A percentile compares a stretch with the other conserved stretches of the same genome.
phyloP scores from a whole-genome alignment of 2,329 filamentous ascomycete genomes.

The Diaporthe velutina region DNA sequence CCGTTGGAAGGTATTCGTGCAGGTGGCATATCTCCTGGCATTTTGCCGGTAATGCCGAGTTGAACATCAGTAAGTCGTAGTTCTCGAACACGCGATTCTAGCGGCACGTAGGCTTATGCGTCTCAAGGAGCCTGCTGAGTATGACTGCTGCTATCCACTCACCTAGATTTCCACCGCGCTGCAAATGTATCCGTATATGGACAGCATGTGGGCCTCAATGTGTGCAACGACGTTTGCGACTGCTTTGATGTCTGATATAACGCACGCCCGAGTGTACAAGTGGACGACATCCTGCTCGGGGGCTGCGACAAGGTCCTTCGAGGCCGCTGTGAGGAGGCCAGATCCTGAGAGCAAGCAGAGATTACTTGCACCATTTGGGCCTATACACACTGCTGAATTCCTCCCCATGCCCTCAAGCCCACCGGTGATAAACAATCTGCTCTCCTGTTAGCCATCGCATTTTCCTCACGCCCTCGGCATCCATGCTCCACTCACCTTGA shows the following conservation, averaged over 20 bases:
- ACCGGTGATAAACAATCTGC: neutral
- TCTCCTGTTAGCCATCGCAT: neutral
- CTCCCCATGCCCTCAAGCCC: neutral
- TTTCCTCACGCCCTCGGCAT: neutral
- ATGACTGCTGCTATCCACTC: too few relatives aligned
- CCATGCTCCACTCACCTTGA: neutral
- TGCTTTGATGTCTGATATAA: too few relatives aligned
- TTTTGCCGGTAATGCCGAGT: neutral
- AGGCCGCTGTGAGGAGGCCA: too few relatives aligned
- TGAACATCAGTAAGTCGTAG: neutral
- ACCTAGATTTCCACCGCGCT: too few relatives aligned
- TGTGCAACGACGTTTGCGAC: too few relatives aligned
- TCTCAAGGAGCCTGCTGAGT: too few relatives aligned
- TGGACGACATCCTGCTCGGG: too few relatives aligned
- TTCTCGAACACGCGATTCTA: neutral
- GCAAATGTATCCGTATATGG: too few relatives aligned
- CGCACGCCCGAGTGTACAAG: too few relatives aligned
- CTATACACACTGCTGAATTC: neutral
- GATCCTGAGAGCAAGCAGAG: neutral
- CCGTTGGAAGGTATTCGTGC: neutral
- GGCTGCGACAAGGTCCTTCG: too few relatives aligned
- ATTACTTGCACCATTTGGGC: neutral
- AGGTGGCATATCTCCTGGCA: neutral
- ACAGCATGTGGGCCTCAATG: too few relatives aligned
- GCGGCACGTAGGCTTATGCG: too few relatives aligned